Base-by-base conservation (phyloP, 257 asterid genomes). In the Handroanthus guayacan region DNA sequence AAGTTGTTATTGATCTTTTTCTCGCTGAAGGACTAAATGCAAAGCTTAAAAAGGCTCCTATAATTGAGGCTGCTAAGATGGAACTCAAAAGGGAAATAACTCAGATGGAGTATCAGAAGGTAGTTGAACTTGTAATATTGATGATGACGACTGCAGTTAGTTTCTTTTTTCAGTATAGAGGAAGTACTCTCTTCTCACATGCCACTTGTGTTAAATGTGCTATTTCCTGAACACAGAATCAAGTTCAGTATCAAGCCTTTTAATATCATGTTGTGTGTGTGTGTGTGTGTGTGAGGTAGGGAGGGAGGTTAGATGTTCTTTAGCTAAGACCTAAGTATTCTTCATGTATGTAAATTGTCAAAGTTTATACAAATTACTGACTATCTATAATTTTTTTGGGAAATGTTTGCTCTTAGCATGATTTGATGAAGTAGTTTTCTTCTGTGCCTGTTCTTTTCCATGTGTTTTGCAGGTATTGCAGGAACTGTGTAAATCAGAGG, bases 1-100 rank as follows among this genome's bases (percentile, higher is more conserved):
- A 86, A 75, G 86, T 95, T 61, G 93, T 95, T 31, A 89, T 95
- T 48, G 89, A 87, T 71, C 96, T 89, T 82, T 83, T 89, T 37
- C 66, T 72, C 73, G 96, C 84, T 74, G 87, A 83, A 82, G 92
- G 91, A 48, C 97, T 95, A 16, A 86, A 86, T 81, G 98, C 94
- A 25, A 95, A 87, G 87, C 90, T 95, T 67, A 92, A 84, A 80
- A 92, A 75, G 87, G 94, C 91, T 68, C 18, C 83, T 14, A 86
- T 95, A 67, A 0, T 20, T 25, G 98, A 86, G 82, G 98, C 97
- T 82, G 97, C 92, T 74, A 92, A 86, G 73, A 13, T 78, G 79
- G 74, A 82, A 80, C 90, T 88, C 31, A 39, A 76, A 10, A 83
- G 85, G 83, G 95, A 86, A 4, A 67, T 90, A 78, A 14, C 81